Evolutionary conservation across 2,329 filamentous ascomycete genomes (phyloP), one percentile per base, ranked within the genome.

Genomic region (Trichoderma sp.): DNA sequence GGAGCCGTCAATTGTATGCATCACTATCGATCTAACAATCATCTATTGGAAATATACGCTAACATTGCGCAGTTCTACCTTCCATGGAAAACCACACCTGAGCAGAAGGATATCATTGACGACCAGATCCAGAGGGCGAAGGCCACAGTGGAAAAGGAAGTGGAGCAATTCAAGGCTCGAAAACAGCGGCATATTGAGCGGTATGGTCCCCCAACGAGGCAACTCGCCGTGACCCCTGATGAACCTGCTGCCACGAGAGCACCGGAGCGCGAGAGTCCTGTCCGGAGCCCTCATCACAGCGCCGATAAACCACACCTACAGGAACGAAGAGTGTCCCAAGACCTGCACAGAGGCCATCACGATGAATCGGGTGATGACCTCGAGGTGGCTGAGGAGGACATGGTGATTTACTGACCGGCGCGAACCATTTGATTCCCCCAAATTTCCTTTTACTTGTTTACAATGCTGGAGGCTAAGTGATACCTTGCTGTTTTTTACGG

Each of bases 321-420:
- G 39, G 66, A 58, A 23, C 53, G 55, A 23, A 61, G 67, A 62
- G 13, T 30, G 47, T 61, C 34, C 20, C 58, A 71, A 62, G 63
- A 30, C 71, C 58, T 58, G 39, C 75, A 83, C 71, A 84, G 81
- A 77, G 85, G 84, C 72, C 79, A 87, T 75, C 87, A 92, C 72
- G 92, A 95, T 77, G 90, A 94, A 73, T 87, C 88, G 65, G 92
- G 90, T 68, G 93, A 95, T 77, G 91, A 95, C 71, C 86, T 97
- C 75, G 90, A 96, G 68, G 92, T 94, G 80, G 93, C 92, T 69
- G 93, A 94, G 73, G 94, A 98, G 83, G 94, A 97, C 77, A 94
- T 92, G 76, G 93, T 97, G 68, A 95, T 97, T 72, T 97, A 97
- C 84, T 97, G 84, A 71, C 61, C 17, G 23, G 15, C 36, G 55